phyloP scores from a whole-genome alignment of 1,139 yeast genomes.

The Zhuliangozyma blackwelliae region DNA sequence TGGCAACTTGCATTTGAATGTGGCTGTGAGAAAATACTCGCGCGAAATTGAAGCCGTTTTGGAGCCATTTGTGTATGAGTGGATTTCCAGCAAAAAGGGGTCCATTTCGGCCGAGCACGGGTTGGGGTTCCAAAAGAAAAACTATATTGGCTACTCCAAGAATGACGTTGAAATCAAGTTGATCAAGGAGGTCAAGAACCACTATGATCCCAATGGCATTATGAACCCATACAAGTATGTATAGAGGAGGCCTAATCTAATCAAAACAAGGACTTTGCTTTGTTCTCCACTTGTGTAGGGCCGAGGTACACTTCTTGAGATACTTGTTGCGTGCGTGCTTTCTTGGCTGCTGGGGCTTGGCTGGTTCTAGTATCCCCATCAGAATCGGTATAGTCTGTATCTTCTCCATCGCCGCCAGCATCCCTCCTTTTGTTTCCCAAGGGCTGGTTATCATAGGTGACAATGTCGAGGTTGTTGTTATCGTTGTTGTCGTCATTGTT shows the following conservation, averaged over 20 bases:
- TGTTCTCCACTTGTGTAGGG: slow-evolving; percentile 31
- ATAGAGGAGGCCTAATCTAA: slow-evolving; percentile 12
- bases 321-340: slow-evolving; percentile 6
- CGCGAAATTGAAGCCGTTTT: slow-evolving; percentile 70
- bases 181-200: slow-evolving; percentile 73
- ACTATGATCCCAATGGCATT: slow-evolving; percentile 85
- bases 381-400: slow-evolving; percentile 24
- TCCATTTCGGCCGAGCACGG: slow-evolving; percentile 98
- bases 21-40: slow-evolving; percentile 79
- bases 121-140: slow-evolving; percentile 90
- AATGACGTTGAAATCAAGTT: slow-evolving; percentile 60
- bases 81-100: slow-evolving; percentile 71
- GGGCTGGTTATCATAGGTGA: slow-evolving; percentile 5
- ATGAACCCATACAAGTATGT: slow-evolving; percentile 90
- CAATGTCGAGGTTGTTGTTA: slow-evolving; percentile 1
- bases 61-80: slow-evolving; percentile 93
- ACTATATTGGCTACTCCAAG: slow-evolving; percentile 81
- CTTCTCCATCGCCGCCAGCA: slow-evolving; percentile 3
- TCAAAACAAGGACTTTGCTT: slow-evolving; percentile 34
- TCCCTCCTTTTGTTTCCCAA: slow-evolving; percentile 5
- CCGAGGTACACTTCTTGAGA: slow-evolving; percentile 20
- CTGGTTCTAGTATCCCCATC: slow-evolving; percentile 8
- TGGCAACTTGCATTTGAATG: slow-evolving; percentile 90
- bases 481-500: slow-evolving; percentile 1
- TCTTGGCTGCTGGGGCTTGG: slow-evolving; percentile 2